A percentile compares a stretch with the other conserved stretches of the same genome.
phyloP scores from a whole-genome alignment of 2,329 filamentous ascomycete species.

The Dactylellina leptospora region DNA sequence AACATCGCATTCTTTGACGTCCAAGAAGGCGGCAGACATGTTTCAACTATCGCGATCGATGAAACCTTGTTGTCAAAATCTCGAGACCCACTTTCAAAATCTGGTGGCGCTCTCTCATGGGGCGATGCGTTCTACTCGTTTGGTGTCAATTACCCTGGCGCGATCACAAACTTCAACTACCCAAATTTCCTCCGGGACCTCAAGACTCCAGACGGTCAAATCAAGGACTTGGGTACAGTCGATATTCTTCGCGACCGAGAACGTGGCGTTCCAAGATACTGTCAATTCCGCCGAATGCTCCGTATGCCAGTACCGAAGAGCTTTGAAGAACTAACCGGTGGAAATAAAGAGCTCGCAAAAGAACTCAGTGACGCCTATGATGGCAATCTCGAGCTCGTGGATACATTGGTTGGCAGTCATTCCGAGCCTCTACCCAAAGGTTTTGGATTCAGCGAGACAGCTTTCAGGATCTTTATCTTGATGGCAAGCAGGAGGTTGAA shows the following conservation, averaged over 20 bases:
- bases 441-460: conserved; percentile 65
- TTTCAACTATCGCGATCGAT: conserved; percentile 58
- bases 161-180: conserved; percentile 62
- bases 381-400: conserved; percentile 62
- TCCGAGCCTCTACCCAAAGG: conserved; percentile 62
- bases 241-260: conserved; percentile 64
- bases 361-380: conserved; percentile 61
- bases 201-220: conserved; percentile 61
- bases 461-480: conserved; percentile 63
- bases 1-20: conserved; percentile 57
- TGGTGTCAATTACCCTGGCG: conserved; percentile 64
- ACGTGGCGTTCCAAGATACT: conserved; percentile 64
- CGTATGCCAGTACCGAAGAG: conserved; percentile 60
- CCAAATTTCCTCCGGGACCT: conserved; percentile 62
- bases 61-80: conserved; percentile 60
- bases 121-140: conserved; percentile 63
- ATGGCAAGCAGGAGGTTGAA: conserved; percentile 63
- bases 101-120: conserved; percentile 58
- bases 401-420: conserved; percentile 62
- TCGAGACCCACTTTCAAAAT: conserved; percentile 57
- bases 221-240: conserved; percentile 63
- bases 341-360: conserved; percentile 59
- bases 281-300: conserved; percentile 63
- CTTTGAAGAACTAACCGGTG: conserved; percentile 62
- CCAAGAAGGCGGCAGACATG: conserved; percentile 53